Evolutionary conservation across 768 basidiomycete genomes (phyloP).

Genomic region (Symmetrospora coprosmae): DNA sequence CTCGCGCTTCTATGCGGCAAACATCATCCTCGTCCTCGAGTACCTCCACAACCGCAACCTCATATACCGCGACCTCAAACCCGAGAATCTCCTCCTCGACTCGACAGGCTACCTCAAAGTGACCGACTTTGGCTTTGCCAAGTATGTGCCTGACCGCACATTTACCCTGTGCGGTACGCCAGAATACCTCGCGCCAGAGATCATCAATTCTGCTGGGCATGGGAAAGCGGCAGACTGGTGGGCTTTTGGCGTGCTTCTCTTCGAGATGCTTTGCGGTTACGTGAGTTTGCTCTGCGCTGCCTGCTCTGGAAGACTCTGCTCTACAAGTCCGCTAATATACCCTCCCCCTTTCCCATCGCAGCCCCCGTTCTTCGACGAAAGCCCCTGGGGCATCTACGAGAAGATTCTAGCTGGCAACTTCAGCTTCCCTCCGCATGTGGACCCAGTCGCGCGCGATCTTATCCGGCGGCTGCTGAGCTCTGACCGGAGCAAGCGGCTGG

Average conservation of each 20-base stretch:
- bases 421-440: slow-evolving; percentile 80
- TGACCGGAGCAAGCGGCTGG: slow-evolving; percentile 77
- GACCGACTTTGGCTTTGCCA: slow-evolving; percentile 85
- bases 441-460: slow-evolving; percentile 73
- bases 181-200: slow-evolving; percentile 75
- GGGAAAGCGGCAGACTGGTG: slow-evolving; percentile 99
- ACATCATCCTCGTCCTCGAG: slow-evolving; percentile 84
- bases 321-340: neutral
- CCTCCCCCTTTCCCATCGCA: neutral
- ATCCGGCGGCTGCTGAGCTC: slow-evolving; percentile 78
- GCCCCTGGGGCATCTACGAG: slow-evolving; percentile 92
- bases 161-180: slow-evolving; percentile 95
- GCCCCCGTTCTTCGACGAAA: slow-evolving; percentile 91
- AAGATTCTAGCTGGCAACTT: slow-evolving; percentile 80
- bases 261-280: slow-evolving; percentile 97
- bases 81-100: slow-evolving; percentile 93
- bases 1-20: slow-evolving; percentile 92
- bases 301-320: neutral
- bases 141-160: slow-evolving; percentile 91
- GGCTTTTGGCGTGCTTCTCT: slow-evolving; percentile 92
- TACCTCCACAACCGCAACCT: slow-evolving; percentile 93
- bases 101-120: slow-evolving; percentile 67
- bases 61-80: slow-evolving; percentile 95
- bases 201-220: slow-evolving; percentile 87
- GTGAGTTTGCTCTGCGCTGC: slow-evolving; percentile 39